A percentile compares a stretch with the other conserved stretches of the same genome.
Conservation (phyloP, 257 asterid genomes). For the Cynanchum wilfordii region DNA sequence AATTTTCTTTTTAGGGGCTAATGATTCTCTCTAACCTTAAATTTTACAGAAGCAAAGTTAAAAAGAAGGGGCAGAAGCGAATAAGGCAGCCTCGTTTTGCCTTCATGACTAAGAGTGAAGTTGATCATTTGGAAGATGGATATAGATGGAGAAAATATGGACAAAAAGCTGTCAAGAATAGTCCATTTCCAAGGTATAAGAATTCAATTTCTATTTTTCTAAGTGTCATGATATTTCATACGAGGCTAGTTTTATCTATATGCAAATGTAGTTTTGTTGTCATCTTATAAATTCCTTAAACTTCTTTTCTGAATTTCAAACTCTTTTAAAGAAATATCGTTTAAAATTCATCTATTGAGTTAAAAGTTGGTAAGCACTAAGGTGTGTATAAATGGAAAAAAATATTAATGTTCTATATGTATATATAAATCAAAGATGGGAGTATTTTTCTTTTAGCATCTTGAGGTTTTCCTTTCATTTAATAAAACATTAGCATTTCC, state of each 20-base stretch:
- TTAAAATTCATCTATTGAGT: too few relatives aligned
- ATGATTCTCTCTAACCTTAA: slow-evolving; percentile 10
- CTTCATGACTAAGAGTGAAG: slow-evolving; percentile 80
- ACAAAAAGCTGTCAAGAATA: slow-evolving; percentile 78
- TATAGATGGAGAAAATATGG: slow-evolving; percentile 93
- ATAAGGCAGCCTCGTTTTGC: slow-evolving; percentile 68
- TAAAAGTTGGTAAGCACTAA: too few relatives aligned
- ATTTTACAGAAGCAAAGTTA: slow-evolving; percentile 54
- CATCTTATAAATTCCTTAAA: background rate
- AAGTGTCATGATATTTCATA: background rate
- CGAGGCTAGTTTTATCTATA: background rate
- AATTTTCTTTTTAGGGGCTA: background rate
- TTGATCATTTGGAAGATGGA: slow-evolving; percentile 90
- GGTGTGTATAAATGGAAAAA: too few relatives aligned
- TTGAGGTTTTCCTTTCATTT: background rate
- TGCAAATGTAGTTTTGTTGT: background rate
- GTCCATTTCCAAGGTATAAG: slow-evolving; percentile 67
- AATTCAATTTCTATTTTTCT: background rate
- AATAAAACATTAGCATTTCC: background rate
- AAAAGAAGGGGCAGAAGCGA: slow-evolving; percentile 62
- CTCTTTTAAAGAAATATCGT: too few relatives aligned
- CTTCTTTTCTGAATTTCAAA: too few relatives aligned
- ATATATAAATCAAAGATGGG: too few relatives aligned
- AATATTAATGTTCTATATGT: too few relatives aligned
- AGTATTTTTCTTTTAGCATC: background rate